A percentile compares a stretch with the other conserved stretches of the same genome.
Evolutionary conservation across 768 basidiomycete genomes (phyloP).

Genomic region (Termitomyces sp.): DNA sequence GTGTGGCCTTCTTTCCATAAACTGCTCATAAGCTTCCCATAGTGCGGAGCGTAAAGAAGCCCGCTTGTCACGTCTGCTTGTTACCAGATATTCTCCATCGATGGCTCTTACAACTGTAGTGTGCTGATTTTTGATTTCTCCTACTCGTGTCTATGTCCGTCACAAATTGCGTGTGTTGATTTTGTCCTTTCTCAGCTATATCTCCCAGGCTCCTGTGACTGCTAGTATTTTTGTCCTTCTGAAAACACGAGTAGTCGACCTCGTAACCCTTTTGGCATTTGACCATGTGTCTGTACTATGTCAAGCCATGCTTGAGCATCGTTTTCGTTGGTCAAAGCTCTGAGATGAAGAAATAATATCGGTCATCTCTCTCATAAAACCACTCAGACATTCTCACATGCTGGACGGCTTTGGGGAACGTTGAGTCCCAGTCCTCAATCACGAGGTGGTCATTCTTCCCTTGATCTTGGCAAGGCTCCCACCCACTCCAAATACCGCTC

Average conservation of each 20-base stretch:
- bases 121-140: too few relatives aligned
- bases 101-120: too few relatives aligned
- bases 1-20: too few relatives aligned
- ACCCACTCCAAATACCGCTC: not conserved
- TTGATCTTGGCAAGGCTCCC: not conserved
- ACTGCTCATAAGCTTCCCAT: too few relatives aligned
- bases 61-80: too few relatives aligned
- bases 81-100: too few relatives aligned
- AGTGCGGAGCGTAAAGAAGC: too few relatives aligned
- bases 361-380: not conserved
- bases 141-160: too few relatives aligned
- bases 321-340: not conserved
- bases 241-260: not conserved
- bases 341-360: not conserved
- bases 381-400: not conserved
- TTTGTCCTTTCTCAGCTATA: not conserved
- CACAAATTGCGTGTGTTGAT: too few relatives aligned
- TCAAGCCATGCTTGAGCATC: not conserved
- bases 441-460: not conserved
- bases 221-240: too few relatives aligned
- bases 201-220: not conserved
- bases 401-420: not conserved
- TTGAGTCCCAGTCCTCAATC: not conserved
- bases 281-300: not conserved
- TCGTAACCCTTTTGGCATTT: not conserved